A percentile compares a stretch with the other conserved stretches of the same genome.
Evolutionary conservation across 2,329 filamentous ascomycete species (phyloP).

Genomic region (Fusarium veterinarium): DNA sequence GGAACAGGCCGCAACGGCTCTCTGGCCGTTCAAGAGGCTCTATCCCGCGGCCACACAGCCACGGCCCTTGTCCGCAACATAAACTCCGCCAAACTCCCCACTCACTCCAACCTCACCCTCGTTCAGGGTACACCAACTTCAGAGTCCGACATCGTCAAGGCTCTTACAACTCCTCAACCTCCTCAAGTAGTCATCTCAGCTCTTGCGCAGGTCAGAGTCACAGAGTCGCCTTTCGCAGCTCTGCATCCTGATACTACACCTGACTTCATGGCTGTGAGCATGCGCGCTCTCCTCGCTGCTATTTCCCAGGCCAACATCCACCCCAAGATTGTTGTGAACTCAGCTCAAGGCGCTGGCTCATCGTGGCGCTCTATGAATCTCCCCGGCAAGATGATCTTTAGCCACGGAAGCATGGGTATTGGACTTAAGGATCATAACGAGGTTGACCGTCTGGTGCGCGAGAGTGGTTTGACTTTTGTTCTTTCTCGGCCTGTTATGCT

Average conservation of each 20-base stretch:
- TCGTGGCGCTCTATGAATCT: conserved; percentile 30
- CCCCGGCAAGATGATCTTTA: conserved; percentile 16
- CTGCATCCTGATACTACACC: conserved; percentile 17
- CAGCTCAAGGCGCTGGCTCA: conserved; percentile 2
- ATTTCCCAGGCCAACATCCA: not conserved
- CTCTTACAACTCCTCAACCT: not conserved
- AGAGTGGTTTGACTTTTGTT: conserved; percentile 16
- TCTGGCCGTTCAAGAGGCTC: conserved; percentile 15
- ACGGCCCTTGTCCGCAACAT: conserved; percentile 20
- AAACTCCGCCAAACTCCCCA: not conserved
- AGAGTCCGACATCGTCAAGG: not conserved
- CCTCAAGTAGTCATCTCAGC: conserved; percentile 12
- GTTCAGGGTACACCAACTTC: conserved; percentile 21
- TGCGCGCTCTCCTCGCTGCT: not conserved
- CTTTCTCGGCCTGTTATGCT: conserved; percentile 25
- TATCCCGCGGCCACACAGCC: conserved; percentile 13
- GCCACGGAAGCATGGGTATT: conserved; percentile 22
- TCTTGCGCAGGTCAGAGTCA: conserved; percentile 9
- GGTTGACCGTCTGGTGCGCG: conserved; percentile 9
- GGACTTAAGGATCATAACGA: conserved; percentile 25
- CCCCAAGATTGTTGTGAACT: conserved; percentile 19
- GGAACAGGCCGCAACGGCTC: conserved; percentile 35
- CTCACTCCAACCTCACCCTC: conserved; percentile 13
- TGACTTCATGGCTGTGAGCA: conserved; percentile 22
- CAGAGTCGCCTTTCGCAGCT: conserved; percentile 18